These are phyloP conservation scores for Dipteronia dyeriana DNA, from an alignment of 345 rosid genomes.

Conservation along the genomic window DNA sequence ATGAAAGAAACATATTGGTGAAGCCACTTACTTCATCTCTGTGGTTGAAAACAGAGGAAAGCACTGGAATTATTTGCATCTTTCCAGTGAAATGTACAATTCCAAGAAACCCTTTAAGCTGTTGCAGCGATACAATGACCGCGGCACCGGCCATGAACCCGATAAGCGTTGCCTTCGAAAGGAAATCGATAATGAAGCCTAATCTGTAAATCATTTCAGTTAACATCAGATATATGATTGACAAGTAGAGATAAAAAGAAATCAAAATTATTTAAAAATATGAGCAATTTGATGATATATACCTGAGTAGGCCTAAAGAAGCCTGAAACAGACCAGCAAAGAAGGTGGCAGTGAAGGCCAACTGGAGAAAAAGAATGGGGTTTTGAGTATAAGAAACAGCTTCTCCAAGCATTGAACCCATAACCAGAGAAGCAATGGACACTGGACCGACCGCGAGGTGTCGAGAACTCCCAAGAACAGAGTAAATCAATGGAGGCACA, in stretches of 20 bases:
- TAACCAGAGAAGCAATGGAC: conserved; percentile 92
- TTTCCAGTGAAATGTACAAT: conserved; percentile 85
- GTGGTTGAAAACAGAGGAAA: conserved; percentile 52
- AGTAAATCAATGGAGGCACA: conserved; percentile 90
- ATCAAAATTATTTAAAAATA: background rate
- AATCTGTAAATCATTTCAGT: conserved; percentile 51
- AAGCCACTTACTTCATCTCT: conserved; percentile 61
- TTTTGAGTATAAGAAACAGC: conserved; percentile 64
- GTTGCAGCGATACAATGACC: conserved; percentile 88
- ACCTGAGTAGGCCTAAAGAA: conserved; percentile 87
- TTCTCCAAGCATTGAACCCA: conserved; percentile 94
- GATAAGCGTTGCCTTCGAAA: conserved; percentile 89
- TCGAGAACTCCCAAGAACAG: conserved; percentile 87
- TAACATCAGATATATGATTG: conserved; percentile 6
- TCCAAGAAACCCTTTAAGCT: conserved; percentile 93
- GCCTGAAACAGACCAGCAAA: conserved; percentile 97
- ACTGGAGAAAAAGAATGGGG: conserved; percentile 64
- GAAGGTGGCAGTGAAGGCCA: conserved; percentile 97
- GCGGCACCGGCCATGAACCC: conserved; percentile 99
- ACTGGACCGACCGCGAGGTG: conserved; percentile 98
- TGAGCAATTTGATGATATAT: background rate
- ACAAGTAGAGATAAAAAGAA: background rate
- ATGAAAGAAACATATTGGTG: background rate
- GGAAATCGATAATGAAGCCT: conserved; percentile 92
- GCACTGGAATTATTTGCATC: conserved; percentile 89